Evolutionary conservation across 1,139 yeast genomes (phyloP).

Genomic region (Suhomyces bokatorum): DNA sequence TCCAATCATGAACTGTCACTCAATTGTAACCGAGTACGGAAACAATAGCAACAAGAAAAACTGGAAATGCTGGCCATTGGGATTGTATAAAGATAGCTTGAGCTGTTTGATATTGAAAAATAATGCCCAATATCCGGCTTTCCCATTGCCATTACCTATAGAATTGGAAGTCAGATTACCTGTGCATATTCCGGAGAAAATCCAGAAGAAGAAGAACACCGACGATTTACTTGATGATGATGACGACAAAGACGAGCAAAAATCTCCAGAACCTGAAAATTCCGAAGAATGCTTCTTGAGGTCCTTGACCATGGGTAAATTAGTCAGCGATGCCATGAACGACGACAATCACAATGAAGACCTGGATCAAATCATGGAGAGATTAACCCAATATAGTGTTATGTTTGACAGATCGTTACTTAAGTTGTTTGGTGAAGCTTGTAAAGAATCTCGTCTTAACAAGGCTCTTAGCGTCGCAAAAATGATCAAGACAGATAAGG

Average conservation of each 20-base stretch:
- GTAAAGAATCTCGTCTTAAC: conserved; percentile 62
- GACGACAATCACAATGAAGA: conserved; percentile 36
- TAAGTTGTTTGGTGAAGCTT: conserved; percentile 73
- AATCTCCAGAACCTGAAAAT: conserved; percentile 24
- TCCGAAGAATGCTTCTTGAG: conserved; percentile 47
- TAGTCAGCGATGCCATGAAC: conserved; percentile 44
- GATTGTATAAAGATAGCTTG: conserved; percentile 66
- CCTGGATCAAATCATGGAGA: conserved; percentile 45
- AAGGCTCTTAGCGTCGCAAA: conserved; percentile 72
- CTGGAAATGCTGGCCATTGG: conserved; percentile 86
- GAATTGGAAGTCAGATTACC: conserved; percentile 76
- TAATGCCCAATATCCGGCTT: conserved; percentile 47
- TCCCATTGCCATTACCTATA: conserved; percentile 83
- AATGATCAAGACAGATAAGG: conserved; percentile 73
- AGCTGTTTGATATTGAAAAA: conserved; percentile 76
- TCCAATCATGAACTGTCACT: conserved; percentile 72
- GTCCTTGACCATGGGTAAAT: conserved; percentile 50
- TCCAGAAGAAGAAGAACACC: conserved; percentile 14
- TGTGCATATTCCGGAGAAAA: conserved; percentile 28
- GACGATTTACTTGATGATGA: conserved; percentile 27
- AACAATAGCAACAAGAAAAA: conserved; percentile 47
- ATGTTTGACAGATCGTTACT: conserved; percentile 72
- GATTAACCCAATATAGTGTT: conserved; percentile 50
- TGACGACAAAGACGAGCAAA: conserved; percentile 26
- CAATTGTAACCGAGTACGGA: conserved; percentile 56